Evolutionary conservation across 805 yeast genomes (phyloP).

Genomic region (Blastobotrys chiropterorum): DNA sequence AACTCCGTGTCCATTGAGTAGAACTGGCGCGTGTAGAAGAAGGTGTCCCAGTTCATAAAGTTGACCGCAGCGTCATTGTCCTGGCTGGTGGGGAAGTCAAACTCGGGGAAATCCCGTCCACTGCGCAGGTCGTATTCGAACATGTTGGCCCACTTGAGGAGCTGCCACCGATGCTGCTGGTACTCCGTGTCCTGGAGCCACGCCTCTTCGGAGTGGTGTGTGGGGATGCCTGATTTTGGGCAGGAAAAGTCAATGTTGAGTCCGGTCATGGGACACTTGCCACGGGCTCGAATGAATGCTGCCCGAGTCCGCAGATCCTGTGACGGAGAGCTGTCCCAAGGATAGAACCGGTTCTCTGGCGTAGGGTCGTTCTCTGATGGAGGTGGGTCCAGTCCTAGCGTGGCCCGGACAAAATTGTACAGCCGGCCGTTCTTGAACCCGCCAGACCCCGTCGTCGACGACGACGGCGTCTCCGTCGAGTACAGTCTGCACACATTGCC

Average conservation of each 20-base stretch:
- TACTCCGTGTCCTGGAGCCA: slow-evolving; percentile 78
- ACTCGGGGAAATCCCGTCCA: slow-evolving; percentile 92
- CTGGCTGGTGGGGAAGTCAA: slow-evolving; percentile 82
- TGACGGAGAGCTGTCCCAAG: slow-evolving; percentile 90
- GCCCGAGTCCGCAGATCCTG: slow-evolving; percentile 87
- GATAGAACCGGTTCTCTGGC: slow-evolving; percentile 65
- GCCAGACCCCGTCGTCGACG: background rate
- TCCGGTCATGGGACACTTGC: slow-evolving; percentile 85
- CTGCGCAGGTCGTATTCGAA: slow-evolving; percentile 93
- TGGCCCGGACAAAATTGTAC: slow-evolving; percentile 22
- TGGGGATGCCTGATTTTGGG: slow-evolving; percentile 93
- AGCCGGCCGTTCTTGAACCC: background rate
- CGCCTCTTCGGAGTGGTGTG: slow-evolving; percentile 85
- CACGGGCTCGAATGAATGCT: slow-evolving; percentile 79
- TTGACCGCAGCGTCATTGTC: slow-evolving; percentile 68
- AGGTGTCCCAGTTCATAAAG: slow-evolving; percentile 85
- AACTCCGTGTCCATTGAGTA: slow-evolving; percentile 96
- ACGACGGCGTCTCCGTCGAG: background rate
- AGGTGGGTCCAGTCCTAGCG: slow-evolving; percentile 57
- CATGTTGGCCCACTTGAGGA: slow-evolving; percentile 78
- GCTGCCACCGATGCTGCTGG: slow-evolving; percentile 62
- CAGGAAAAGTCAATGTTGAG: slow-evolving; percentile 78
- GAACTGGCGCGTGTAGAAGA: slow-evolving; percentile 85
- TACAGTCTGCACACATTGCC: background rate
- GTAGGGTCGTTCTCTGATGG: slow-evolving; percentile 63